Evolutionary conservation across 352 stramenopile genomes (phyloP), one percentile per base, ranked within the genome.

Genomic region (Globisporangium nodosum): DNA sequence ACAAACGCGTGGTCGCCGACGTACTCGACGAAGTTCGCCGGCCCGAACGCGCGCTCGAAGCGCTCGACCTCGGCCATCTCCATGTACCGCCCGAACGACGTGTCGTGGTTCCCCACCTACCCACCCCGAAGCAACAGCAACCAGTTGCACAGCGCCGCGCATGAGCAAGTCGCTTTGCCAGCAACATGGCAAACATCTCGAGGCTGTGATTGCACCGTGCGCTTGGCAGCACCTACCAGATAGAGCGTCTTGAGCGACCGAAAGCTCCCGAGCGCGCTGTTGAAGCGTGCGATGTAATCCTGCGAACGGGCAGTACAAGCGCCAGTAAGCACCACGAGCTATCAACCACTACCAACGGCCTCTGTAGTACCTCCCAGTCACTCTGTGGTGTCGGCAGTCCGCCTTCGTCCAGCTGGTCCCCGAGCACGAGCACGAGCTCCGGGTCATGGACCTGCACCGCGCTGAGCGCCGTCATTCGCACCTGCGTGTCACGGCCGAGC

Each of bases 341-440:
- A 27, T 15, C 42, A 20, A 21, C 12, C 35, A 9, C 13, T 13
- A 30, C n/a, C 8, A 12, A 1, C 3, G 18, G 5, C 7, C 7
- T 12, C 13, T 24, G 21, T 11, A 15, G 16, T 40, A 83, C 77
- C 70, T 87, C 51, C 71, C 76, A 88, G 43, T 85, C 75, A 13
- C 52, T 46, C 18, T 79, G 61, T 0, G 64, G 49, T 1, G 83
- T 93, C 61, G 70, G 71, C 18, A 72, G 63, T 11, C 70, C 74
- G 27, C 83, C 81, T 68, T 93, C 83, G 46, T 93, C 83, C 0
- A 93, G 66, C 37, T 93, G 83, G 49, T 93, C 83, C 31, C 83
- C 83, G 5, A 93, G 60, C 18, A 88, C 62, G 15, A 93, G 56
- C 47, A 85, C 74, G 21, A 88, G 30, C 7, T 88, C 69, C 4